A percentile compares a stretch with the other conserved stretches of the same genome.
These are phyloP conservation scores for Trichophyton verrucosum DNA, from an alignment of 2,329 filamentous ascomycete species.

Conservation along the genomic window DNA sequence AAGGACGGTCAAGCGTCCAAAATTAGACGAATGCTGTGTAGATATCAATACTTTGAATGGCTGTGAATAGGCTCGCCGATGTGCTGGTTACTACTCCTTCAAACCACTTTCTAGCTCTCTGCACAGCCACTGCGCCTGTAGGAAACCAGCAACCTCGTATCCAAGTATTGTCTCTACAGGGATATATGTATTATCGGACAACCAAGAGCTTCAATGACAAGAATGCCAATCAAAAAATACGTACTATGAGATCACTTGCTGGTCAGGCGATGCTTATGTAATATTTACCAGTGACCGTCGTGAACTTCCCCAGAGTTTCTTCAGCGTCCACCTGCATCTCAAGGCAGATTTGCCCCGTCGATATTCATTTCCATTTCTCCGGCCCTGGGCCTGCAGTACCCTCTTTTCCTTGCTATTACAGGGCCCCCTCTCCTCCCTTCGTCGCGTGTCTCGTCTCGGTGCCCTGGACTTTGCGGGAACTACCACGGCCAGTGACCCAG, in stretches of 20 bases:
- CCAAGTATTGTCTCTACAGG: not conserved
- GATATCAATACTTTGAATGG: not conserved
- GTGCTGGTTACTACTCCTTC: too few species aligned
- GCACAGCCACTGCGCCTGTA: too few species aligned
- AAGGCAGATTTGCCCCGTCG: not conserved
- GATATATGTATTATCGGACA: not conserved
- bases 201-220: too few species aligned
- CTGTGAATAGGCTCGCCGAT: too few species aligned
- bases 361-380: not conserved
- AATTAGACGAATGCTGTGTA: not conserved
- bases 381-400: not conserved
- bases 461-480: not conserved
- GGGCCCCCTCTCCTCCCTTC: not conserved
- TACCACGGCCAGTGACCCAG: not conserved
- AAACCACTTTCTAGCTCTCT: too few species aligned
- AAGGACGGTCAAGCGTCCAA: too few species aligned
- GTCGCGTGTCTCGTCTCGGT: not conserved
- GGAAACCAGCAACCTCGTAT: not conserved
- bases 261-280: not conserved
- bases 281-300: not conserved
- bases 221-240: not conserved
- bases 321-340: not conserved
- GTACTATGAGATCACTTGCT: not conserved
- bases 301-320: not conserved
- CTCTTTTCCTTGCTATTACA: not conserved